These are phyloP conservation scores for Pyricularia pennisetigena DNA, from an alignment of 2,329 filamentous ascomycete species.

Conservation along the genomic window DNA sequence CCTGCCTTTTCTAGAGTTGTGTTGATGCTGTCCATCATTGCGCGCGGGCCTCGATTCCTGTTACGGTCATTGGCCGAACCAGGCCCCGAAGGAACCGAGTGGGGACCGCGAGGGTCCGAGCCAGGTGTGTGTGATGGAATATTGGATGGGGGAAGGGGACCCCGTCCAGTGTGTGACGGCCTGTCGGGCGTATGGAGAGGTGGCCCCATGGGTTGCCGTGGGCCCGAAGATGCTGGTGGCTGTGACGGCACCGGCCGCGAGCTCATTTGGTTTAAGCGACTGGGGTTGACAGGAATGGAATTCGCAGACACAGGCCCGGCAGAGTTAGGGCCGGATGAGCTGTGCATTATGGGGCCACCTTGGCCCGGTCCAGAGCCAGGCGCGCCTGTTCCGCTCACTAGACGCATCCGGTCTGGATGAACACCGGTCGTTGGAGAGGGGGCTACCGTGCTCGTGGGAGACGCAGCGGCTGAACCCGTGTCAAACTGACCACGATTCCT, in stretches of 20 bases:
- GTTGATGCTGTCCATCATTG: slow-evolving; percentile 48
- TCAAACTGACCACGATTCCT: slow-evolving; percentile 26
- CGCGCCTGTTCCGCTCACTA: slow-evolving; percentile 18
- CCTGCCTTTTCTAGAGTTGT: slow-evolving; percentile 5
- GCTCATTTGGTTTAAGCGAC: slow-evolving; percentile 29
- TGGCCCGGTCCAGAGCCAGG: slow-evolving; percentile 5
- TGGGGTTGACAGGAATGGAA: slow-evolving; percentile 36
- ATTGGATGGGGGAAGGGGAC: neutral
- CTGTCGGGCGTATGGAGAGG: slow-evolving; percentile 2
- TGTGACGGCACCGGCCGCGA: slow-evolving; percentile 14
- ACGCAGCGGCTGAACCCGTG: slow-evolving; percentile 9
- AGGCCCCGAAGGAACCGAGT: slow-evolving; percentile 18
- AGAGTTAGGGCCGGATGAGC: slow-evolving; percentile 11
- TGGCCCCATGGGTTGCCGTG: slow-evolving; percentile 1
- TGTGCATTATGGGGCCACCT: slow-evolving; percentile 10
- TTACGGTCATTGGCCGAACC: slow-evolving; percentile 26
- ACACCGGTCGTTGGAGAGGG: slow-evolving; percentile 15
- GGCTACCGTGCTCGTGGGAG: slow-evolving; percentile 9
- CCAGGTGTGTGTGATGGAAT: neutral
- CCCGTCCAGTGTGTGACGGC: neutral
- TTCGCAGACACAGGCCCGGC: slow-evolving; percentile 16
- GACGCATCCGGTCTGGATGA: slow-evolving; percentile 32
- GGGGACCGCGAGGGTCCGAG: neutral
- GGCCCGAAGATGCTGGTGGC: slow-evolving; percentile 12
- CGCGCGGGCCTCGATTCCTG: slow-evolving; percentile 25